These are phyloP conservation scores for Moricandia arvensis DNA, from an alignment of 345 rosid species.

Conservation along the genomic window DNA sequence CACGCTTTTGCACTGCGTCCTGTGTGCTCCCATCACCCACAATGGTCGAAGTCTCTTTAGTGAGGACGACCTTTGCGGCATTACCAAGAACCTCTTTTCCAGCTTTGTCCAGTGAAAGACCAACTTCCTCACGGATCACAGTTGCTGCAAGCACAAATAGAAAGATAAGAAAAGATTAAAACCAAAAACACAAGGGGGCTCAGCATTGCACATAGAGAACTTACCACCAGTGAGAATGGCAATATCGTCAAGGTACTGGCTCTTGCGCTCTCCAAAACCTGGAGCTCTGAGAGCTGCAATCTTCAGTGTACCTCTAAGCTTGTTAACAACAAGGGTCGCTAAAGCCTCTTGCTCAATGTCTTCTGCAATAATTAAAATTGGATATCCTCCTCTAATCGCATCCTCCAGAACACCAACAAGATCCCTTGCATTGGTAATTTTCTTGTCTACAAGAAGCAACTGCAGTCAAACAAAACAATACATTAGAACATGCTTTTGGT, in stretches of 20 bases:
- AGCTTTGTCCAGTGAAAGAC: constrained; percentile 94
- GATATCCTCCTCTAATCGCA: constrained; percentile 81
- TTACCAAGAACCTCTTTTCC: constrained; percentile 84
- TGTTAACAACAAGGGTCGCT: constrained; percentile 96
- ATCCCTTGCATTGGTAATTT: constrained; percentile 96
- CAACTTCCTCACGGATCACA: constrained; percentile 90
- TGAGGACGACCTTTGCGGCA: constrained; percentile 92
- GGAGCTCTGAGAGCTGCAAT: constrained; percentile 98
- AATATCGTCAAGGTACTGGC: constrained; percentile 96
- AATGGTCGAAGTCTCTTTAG: constrained; percentile 85
- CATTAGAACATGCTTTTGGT: background rate
- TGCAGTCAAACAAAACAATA: constrained; percentile 36
- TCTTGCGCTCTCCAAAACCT: constrained; percentile 96
- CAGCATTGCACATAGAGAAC: background rate
- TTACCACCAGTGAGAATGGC: constrained; percentile 85
- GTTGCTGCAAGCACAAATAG: constrained; percentile 51
- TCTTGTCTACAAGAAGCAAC: constrained; percentile 96
- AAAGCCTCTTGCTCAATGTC: constrained; percentile 98
- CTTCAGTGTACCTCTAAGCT: constrained; percentile 86
- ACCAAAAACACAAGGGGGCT: too few species aligned
- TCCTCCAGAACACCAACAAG: constrained; percentile 82
- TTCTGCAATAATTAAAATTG: constrained; percentile 77
- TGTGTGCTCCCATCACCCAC: constrained; percentile 99
- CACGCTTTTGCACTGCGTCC: constrained; percentile 88
- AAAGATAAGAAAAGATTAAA: background rate